Evolutionary conservation across 2,329 filamentous ascomycete genomes (phyloP).

Genomic region (Venturia carpophila): DNA sequence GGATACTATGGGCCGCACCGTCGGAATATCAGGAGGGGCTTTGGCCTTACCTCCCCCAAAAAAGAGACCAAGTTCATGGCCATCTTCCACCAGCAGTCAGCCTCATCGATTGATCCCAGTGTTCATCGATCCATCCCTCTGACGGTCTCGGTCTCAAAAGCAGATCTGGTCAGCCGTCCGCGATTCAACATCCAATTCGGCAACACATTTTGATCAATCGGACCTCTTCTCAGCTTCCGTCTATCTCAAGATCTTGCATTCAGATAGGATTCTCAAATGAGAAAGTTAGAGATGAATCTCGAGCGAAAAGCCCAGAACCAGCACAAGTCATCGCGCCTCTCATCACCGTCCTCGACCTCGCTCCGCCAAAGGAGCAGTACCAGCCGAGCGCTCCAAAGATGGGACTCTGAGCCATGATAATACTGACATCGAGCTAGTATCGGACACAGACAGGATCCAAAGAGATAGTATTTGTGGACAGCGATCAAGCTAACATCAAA

Average conservation of each 20-base stretch:
- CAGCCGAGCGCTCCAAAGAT: background rate
- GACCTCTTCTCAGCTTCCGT: no score
- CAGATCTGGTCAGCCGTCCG: no score
- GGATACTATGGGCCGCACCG: no score
- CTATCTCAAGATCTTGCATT: no score
- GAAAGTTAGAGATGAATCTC: constrained; percentile 29
- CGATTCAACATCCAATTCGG: constrained; percentile 39
- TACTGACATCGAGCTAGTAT: no score
- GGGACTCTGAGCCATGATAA: background rate
- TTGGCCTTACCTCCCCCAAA: no score
- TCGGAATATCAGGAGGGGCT: no score
- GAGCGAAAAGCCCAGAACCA: constrained; percentile 39
- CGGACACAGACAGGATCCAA: no score
- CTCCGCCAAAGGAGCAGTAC: background rate
- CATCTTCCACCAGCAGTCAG: background rate
- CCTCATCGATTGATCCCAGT: background rate
- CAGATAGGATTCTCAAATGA: no score
- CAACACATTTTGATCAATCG: constrained; percentile 25
- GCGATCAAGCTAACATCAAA: background rate
- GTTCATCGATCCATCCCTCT: background rate
- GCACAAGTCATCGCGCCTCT: constrained; percentile 27
- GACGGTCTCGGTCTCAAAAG: no score
- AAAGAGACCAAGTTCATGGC: no score
- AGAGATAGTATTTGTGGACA: no score
- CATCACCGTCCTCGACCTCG: background rate